phyloP scores from a whole-genome alignment of 2,329 filamentous ascomycete genomes.

The Colletotrichum musae region DNA sequence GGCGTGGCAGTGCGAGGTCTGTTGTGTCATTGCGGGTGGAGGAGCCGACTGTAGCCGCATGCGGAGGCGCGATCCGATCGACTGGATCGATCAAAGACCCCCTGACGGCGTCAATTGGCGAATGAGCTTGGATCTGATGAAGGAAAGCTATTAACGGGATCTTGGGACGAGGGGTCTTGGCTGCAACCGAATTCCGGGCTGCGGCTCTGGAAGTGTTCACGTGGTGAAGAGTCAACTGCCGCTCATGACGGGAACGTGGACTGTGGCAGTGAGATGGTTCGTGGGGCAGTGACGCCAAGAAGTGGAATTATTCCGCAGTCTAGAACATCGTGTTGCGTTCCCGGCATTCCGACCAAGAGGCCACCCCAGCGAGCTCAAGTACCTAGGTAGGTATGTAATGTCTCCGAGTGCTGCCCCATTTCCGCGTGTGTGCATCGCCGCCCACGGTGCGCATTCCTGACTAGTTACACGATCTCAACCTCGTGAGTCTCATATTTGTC shows the following conservation, averaged over 20 bases:
- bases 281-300: background rate
- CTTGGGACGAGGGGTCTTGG: background rate
- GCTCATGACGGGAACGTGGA: background rate
- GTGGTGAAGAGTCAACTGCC: constrained; percentile 1
- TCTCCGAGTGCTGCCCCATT: too few species aligned
- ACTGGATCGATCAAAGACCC: too few species aligned
- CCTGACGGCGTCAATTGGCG: too few species aligned
- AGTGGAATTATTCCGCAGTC: background rate
- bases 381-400: too few species aligned
- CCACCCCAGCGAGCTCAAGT: background rate
- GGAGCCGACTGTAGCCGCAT: constrained; percentile 22
- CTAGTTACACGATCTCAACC: background rate
- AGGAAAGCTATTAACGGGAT: background rate
- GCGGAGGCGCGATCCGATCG: constrained; percentile 9
- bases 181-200: background rate
- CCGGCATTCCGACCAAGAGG: background rate
- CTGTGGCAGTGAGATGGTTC: background rate
- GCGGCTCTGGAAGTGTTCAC: background rate
- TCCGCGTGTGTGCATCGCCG: too few species aligned
- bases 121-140: background rate
- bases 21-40: background rate
- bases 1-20: background rate
- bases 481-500: background rate
- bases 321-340: background rate
- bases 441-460: background rate